phyloP scores from a whole-genome alignment of 164 flowering plant species.

The Pachysandra terminalis region DNA sequence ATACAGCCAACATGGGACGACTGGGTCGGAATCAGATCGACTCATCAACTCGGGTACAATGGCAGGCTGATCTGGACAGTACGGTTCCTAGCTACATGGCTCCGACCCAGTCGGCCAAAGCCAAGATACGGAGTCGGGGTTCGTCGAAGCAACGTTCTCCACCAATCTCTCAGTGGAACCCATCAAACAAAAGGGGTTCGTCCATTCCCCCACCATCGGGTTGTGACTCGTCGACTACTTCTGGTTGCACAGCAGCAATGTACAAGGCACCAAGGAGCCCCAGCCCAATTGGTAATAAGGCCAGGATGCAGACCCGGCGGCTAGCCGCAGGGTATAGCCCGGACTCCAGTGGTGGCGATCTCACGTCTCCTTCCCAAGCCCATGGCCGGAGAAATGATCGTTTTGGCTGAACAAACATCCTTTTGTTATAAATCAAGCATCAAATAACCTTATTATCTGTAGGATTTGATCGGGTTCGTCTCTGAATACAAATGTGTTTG shows the following conservation, averaged over 20 bases:
- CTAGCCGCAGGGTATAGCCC: constrained; percentile 35
- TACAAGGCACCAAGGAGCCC: constrained; percentile 52
- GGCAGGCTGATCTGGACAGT: constrained; percentile 19
- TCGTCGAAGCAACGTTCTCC: constrained; percentile 30
- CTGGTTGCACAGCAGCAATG: constrained; percentile 51
- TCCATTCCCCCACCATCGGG: constrained; percentile 28
- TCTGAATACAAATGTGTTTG: too few species aligned
- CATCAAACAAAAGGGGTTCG: constrained; percentile 38
- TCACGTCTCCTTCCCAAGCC: constrained; percentile 26
- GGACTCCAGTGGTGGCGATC: constrained; percentile 40
- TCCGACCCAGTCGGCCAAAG: constrained; percentile 82
- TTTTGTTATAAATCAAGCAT: too few species aligned
- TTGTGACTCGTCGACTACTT: constrained; percentile 73
- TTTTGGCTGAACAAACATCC: too few species aligned
- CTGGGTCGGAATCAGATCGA: constrained; percentile 13
- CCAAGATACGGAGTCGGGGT: constrained; percentile 51
- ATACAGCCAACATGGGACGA: constrained; percentile 17
- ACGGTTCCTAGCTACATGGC: constrained; percentile 94
- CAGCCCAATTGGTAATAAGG: constrained; percentile 31
- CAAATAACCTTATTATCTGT: too few species aligned
- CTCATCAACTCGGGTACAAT: constrained; percentile 16
- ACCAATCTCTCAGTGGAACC: constrained; percentile 46
- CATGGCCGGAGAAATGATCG: constrained; percentile 41
- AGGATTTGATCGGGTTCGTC: too few species aligned
- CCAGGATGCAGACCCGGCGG: constrained; percentile 19